These are phyloP conservation scores for Candida sp. DNA, from an alignment of 1,139 yeast genomes.

Conservation along the genomic window DNA sequence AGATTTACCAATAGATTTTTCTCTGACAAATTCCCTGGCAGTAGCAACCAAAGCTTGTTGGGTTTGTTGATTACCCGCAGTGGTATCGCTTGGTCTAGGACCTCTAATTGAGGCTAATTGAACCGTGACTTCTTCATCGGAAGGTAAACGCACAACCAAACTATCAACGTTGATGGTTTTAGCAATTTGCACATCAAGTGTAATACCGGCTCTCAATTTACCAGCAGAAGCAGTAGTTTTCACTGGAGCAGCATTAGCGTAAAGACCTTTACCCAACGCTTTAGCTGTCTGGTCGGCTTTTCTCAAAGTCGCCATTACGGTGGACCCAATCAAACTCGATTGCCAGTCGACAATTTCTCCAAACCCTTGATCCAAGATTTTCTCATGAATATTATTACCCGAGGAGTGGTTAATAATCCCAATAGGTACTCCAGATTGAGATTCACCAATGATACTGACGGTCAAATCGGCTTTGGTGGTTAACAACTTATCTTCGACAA, in stretches of 20 bases:
- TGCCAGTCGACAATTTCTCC: conserved; percentile 86
- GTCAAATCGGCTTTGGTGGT: conserved; percentile 54
- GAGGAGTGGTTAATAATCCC: conserved; percentile 69
- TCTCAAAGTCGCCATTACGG: conserved; percentile 59
- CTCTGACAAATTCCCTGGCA: conserved; percentile 73
- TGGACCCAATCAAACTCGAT: conserved; percentile 65
- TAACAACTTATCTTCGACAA: conserved; percentile 64
- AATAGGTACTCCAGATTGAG: conserved; percentile 61
- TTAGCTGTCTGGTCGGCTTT: conserved; percentile 69
- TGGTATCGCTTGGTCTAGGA: conserved; percentile 63
- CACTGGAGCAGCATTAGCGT: conserved; percentile 33
- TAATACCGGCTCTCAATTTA: conserved; percentile 40
- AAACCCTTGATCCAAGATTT: conserved; percentile 63
- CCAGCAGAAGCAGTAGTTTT: conserved; percentile 16
- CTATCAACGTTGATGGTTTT: conserved; percentile 72
- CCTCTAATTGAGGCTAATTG: conserved; percentile 74
- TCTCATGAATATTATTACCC: conserved; percentile 62
- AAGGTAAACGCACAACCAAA: conserved; percentile 45
- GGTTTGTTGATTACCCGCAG: conserved; percentile 35
- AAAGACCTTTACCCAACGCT: conserved; percentile 57
- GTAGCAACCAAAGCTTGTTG: conserved; percentile 53
- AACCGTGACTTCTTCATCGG: conserved; percentile 55
- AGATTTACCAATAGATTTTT: conserved; percentile 65
- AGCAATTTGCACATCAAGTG: conserved; percentile 52
- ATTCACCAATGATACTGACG: conserved; percentile 57